Evolutionary conservation across 345 rosid genomes (phyloP).

Genomic region (Euphorbia pulcherrima): DNA sequence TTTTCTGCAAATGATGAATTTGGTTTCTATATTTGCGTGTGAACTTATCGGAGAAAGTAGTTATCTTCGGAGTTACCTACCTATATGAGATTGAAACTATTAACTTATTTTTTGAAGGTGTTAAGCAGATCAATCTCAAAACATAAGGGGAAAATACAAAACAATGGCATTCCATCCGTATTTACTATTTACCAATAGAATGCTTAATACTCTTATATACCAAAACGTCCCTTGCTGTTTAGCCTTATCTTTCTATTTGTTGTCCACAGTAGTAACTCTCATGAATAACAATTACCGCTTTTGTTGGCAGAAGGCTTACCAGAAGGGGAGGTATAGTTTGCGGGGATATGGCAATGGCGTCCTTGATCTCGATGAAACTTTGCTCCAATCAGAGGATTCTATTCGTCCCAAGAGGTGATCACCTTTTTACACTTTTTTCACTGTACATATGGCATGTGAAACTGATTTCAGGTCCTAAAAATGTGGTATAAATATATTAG

Average conservation of each 20-base stretch:
- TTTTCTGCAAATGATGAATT: background rate
- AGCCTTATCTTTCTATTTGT: background rate
- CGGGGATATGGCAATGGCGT: background rate
- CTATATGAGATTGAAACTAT: constrained; percentile 1
- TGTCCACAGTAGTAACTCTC: background rate
- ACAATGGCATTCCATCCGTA: background rate
- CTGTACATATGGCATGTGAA: background rate
- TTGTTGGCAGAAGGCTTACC: constrained; percentile 7
- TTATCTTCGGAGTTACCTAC: background rate
- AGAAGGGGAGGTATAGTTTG: background rate
- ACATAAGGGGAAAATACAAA: background rate
- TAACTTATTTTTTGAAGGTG: background rate
- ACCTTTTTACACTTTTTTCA: background rate
- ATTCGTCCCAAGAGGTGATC: constrained; percentile 19
- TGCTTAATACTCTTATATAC: too few species aligned
- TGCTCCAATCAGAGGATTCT: constrained; percentile 13
- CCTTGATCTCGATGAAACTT: constrained; percentile 4
- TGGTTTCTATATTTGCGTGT: background rate
- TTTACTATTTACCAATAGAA: background rate
- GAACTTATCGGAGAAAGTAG: background rate
- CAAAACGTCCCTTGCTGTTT: background rate
- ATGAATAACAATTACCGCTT: background rate
- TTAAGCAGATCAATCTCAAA: background rate
- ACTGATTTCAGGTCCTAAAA: background rate
- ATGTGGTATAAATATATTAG: background rate